phyloP scores from a whole-genome alignment of 257 asterid genomes.

The Thymus quinquecostatus region DNA sequence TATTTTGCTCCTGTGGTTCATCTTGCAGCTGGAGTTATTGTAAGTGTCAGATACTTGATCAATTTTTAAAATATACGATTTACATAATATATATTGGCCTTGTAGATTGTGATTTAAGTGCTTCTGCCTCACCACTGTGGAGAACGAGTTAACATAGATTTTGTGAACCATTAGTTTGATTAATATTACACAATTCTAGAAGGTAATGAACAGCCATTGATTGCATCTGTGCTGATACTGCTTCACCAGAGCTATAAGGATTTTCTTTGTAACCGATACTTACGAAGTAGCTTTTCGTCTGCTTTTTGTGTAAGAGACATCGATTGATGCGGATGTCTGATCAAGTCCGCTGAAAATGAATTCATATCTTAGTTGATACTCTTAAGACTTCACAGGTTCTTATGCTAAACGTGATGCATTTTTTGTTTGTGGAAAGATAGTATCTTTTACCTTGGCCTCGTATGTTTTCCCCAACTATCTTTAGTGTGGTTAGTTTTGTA shows the following conservation, averaged over 20 bases:
- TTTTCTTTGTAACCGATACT: neutral
- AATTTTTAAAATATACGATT: neutral
- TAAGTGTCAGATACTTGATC: constrained; percentile 43
- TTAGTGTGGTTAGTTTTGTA: neutral
- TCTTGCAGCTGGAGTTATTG: constrained; percentile 81
- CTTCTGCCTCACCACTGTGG: constrained; percentile 25
- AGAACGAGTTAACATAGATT: constrained; percentile 11
- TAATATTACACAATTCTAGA: neutral
- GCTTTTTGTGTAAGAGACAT: neutral
- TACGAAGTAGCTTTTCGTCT: neutral
- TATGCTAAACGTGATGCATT: neutral
- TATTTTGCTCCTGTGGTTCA: constrained; percentile 78
- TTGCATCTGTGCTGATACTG: constrained; percentile 10
- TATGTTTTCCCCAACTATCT: constrained; percentile 6
- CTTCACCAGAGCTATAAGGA: neutral
- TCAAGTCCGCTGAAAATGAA: neutral
- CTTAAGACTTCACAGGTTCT: neutral
- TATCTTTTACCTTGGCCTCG: neutral
- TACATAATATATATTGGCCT: constrained; percentile 7
- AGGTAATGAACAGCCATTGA: neutral
- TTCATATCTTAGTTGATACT: neutral
- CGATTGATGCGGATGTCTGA: neutral
- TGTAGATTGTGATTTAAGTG: constrained; percentile 11
- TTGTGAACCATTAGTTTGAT: constrained; percentile 10
- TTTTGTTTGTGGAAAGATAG: neutral